Conservation (phyloP, 2,329 filamentous ascomycete genomes). For the Ophiostoma perfectum region DNA sequence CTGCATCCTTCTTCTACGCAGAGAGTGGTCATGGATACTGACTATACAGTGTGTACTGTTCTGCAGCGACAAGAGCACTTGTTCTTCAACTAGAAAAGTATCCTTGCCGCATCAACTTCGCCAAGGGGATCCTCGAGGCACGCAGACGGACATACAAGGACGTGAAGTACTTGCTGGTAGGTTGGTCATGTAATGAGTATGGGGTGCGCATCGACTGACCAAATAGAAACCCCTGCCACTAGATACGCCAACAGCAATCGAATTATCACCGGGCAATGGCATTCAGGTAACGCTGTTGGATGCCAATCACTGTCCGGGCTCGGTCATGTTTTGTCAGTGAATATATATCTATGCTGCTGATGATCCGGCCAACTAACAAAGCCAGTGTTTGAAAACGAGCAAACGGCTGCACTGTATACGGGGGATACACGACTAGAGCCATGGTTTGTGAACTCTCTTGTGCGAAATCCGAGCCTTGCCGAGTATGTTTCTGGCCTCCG, state of each 20-base stretch:
- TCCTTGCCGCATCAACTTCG: conserved; percentile 74
- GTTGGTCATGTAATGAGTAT: conserved; percentile 28
- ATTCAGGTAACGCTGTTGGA: conserved; percentile 81
- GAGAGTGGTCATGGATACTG: neutral
- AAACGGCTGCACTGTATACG: conserved; percentile 75
- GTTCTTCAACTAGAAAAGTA: conserved; percentile 74
- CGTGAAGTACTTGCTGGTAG: conserved; percentile 57
- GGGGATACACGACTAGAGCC: conserved; percentile 81
- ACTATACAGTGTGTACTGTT: conserved; percentile 65
- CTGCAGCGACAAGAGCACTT: conserved; percentile 73
- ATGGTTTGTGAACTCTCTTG: conserved; percentile 75
- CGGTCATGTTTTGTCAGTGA: conserved; percentile 73
- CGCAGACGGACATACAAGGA: conserved; percentile 71
- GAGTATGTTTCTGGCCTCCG: conserved; percentile 66
- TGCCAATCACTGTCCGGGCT: conserved; percentile 85
- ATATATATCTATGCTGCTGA: no score
- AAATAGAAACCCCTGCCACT: conserved; percentile 69
- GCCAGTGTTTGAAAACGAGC: conserved; percentile 65
- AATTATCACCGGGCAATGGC: conserved; percentile 61
- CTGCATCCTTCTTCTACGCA: conserved; percentile 27
- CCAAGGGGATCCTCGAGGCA: conserved; percentile 69
- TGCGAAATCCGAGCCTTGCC: conserved; percentile 65
- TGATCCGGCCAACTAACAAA: neutral
- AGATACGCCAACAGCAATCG: conserved; percentile 70
- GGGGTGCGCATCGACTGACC: neutral